A percentile compares a stretch with the other conserved stretches of the same genome.
phyloP scores from a whole-genome alignment of 2,329 filamentous ascomycete species.

The Metarhizium brunneum region DNA sequence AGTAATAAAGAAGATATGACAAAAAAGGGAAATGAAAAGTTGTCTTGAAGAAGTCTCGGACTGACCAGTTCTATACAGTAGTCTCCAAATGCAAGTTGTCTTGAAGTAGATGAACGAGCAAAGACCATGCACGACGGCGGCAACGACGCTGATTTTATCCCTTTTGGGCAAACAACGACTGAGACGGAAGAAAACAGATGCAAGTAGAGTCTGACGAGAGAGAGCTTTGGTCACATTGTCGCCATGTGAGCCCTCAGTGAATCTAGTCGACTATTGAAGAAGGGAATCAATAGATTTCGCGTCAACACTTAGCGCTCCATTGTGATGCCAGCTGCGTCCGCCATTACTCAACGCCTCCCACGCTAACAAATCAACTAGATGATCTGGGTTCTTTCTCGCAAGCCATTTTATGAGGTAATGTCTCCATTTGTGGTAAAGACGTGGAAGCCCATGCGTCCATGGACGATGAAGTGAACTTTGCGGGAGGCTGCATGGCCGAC shows the following conservation, averaged over 20 bases:
- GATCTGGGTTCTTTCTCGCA: background rate
- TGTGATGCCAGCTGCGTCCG: background rate
- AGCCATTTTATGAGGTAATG: too few relatives aligned
- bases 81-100: background rate
- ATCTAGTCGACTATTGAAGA: background rate
- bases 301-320: background rate
- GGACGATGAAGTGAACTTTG: background rate
- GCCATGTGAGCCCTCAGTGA: background rate
- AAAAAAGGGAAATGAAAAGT: background rate
- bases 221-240: background rate
- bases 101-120: background rate
- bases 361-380: background rate
- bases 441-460: background rate
- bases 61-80: background rate
- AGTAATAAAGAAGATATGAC: background rate
- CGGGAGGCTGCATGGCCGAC: background rate
- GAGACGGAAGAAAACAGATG: background rate
- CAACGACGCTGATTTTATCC: background rate
- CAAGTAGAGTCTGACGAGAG: background rate
- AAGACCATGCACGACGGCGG: background rate
- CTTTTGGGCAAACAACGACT: background rate
- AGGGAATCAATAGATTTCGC: background rate
- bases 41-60: background rate
- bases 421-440: background rate
- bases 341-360: background rate